A percentile compares a stretch with the other conserved stretches of the same genome.
Evolutionary conservation across 371 early-diverging fungal genomes (phyloP).

Genomic region (Actinomucor elegans): DNA sequence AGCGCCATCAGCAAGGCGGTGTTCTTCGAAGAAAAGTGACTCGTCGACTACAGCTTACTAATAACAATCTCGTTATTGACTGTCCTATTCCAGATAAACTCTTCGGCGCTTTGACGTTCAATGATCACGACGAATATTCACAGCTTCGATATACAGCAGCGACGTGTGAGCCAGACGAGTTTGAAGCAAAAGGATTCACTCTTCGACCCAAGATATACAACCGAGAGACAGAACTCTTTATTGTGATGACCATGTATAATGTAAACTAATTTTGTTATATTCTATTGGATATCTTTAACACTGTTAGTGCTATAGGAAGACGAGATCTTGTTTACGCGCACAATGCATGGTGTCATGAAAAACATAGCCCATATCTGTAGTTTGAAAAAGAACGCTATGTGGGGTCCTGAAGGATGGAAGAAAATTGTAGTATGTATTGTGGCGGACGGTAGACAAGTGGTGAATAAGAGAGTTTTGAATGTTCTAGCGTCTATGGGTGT

Average conservation of each 20-base stretch:
- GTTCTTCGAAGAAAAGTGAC: conserved; percentile 13
- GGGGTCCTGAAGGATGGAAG: conserved; percentile 83
- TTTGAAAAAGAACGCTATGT: conserved; percentile 53
- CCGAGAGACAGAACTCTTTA: conserved; percentile 81
- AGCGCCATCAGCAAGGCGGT: background rate
- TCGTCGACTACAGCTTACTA: conserved; percentile 55
- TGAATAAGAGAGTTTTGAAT: conserved; percentile 53
- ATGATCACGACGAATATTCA: conserved; percentile 62
- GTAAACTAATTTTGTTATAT: no score
- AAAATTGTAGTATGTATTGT: conserved; percentile 86
- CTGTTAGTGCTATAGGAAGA: conserved; percentile 49
- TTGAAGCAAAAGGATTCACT: conserved; percentile 65
- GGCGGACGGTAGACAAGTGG: conserved; percentile 79
- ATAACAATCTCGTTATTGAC: conserved; percentile 71
- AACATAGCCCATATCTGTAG: conserved; percentile 79
- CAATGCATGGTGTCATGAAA: conserved; percentile 77
- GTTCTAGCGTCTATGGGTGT: conserved; percentile 68
- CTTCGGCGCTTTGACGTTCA: conserved; percentile 23
- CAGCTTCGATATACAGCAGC: conserved; percentile 78
- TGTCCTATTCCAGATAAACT: conserved; percentile 66
- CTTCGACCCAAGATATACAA: conserved; percentile 75
- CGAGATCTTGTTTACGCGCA: conserved; percentile 66
- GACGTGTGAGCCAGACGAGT: conserved; percentile 82
- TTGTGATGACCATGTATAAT: conserved; percentile 73
- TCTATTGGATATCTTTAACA: no score